Base-by-base conservation (phyloP, 192 early-diverging fungal genomes). In the Paraglomus brasilianum region DNA sequence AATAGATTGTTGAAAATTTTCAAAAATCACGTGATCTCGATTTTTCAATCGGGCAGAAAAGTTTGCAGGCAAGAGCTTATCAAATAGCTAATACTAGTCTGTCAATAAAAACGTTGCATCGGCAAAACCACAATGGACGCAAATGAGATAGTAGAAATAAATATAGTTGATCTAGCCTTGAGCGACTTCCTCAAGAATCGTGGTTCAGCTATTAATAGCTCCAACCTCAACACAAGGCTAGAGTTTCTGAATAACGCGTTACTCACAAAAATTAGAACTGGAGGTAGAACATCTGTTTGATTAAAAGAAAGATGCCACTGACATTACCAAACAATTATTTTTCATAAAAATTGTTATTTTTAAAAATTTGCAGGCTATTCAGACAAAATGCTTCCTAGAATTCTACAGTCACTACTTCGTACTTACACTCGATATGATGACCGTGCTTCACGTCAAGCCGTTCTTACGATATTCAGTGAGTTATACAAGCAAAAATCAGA, bases 391-490 rank as follows among this genome's bases (percentile, higher is more conserved):
- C 68, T 79, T 49, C 62, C 72, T 10, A 72, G 60, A 14, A 38
- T 88, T 5, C 49, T 91, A 41, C 74, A 82, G 24, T 64, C 85
- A 50, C 53, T 91, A 22, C 74, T 81, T 52, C 68, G 83, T 14
- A 88, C 90, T 50, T 79, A 86, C 59, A 71, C 85, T 10, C 85
- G 89, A 30, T 93, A 91, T 71, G 80, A 80, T 60, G 91, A 93
- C 72, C 78, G 82, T 57, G 63, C 63, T 39, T 91, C 91, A 4
- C 85, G 91, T 51, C 67, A 81, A 2, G 69, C 81, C 1, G 84
- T 91, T 53, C 71, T 86, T 15, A 79, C 83, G 3, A 82, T 86
- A 38, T 72, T 91, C 24, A 74, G 77, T 39, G 81, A 82, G 48
- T 76, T 89, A 6, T 79, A 85, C 8, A 75, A 71, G 50, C 85